phyloP scores from a whole-genome alignment of 257 asterid genomes.

The Nicotiana undulata region DNA sequence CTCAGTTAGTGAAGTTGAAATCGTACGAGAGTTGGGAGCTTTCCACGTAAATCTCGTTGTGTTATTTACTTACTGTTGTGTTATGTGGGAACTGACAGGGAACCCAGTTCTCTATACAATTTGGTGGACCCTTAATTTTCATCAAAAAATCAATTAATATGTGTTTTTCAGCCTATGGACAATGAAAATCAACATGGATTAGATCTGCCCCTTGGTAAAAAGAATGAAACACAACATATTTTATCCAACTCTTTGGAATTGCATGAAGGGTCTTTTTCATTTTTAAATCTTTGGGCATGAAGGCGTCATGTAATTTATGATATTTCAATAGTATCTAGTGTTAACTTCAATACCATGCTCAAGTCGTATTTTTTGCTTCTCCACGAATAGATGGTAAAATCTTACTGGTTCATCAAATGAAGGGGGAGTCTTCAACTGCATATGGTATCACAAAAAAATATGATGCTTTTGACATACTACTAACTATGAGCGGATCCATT shows the following conservation, averaged over 20 bases:
- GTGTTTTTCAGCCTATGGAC: neutral
- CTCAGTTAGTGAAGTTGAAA: too few relatives aligned
- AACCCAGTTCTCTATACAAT: too few relatives aligned
- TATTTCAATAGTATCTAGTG: too few relatives aligned
- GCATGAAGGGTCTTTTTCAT: neutral
- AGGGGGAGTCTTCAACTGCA: neutral
- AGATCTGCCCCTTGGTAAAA: neutral
- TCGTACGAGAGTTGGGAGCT: too few relatives aligned
- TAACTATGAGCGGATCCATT: neutral
- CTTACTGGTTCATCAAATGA: neutral
- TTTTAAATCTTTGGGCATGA: too few relatives aligned
- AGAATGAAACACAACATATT: conserved; percentile 15
- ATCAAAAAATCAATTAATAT: too few relatives aligned
- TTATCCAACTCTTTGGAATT: conserved; percentile 6
- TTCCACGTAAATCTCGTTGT: too few relatives aligned
- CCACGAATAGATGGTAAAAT: neutral
- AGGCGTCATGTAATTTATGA: too few relatives aligned
- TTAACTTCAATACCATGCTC: too few relatives aligned
- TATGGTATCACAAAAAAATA: neutral
- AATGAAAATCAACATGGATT: neutral
- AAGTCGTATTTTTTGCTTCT: neutral
- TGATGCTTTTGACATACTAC: neutral
- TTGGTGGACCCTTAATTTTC: too few relatives aligned
- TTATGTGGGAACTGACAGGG: too few relatives aligned
- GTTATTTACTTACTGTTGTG: too few relatives aligned